Evolutionary conservation across 2,329 filamentous ascomycete species (phyloP), one percentile per base, ranked within the genome.

Genomic region (Furcasterigmium furcatum): DNA sequence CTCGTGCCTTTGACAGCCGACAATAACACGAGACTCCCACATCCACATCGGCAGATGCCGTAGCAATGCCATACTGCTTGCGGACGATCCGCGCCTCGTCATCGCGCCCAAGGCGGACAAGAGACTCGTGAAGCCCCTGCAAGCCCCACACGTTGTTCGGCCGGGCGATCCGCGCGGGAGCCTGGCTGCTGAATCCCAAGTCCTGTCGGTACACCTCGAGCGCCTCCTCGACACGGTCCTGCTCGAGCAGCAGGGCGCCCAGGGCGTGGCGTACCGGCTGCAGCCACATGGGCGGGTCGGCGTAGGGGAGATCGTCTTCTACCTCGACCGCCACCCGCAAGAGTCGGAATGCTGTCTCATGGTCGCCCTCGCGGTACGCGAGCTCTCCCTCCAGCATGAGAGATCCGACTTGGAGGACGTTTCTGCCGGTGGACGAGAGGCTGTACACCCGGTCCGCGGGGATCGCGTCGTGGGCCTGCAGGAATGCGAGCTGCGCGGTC

Each of bases 91-190:
- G 50, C 2, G 72, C 72, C 46, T 75, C 72, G 0, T 54, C 57
- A 1, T 8, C 40, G 14, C 72, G 64, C 0, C 77, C 80, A 13
- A 85, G 59, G 48, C 68, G 77, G 3, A 72, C 52, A 40, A 90
- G 58, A 56, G 86, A 88, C 63, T 91, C 87, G 51, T 88, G 76
- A 51, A 82, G 85, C 0, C 87, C 87, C 54, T 88, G 84, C 50
- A 91, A 61, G 4, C 85, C 77, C 87, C 87, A 91, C 0, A 91
- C 80, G 52, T 91, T 91, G 41, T 84, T 84, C 13, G 84, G 55
- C 61, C 90, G 87, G 50, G 79, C 78, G 41, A 80, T 68, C 1
- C 84, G 77, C 18, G 87, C 71, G 0, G 85, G 82, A 3, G 89
- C 60, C 1, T 72, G 76, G n/a, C 73, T 67, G 45, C 78, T 73